phyloP scores from a whole-genome alignment of 2,329 filamentous ascomycete species.

The Fusarium vanettenii region DNA sequence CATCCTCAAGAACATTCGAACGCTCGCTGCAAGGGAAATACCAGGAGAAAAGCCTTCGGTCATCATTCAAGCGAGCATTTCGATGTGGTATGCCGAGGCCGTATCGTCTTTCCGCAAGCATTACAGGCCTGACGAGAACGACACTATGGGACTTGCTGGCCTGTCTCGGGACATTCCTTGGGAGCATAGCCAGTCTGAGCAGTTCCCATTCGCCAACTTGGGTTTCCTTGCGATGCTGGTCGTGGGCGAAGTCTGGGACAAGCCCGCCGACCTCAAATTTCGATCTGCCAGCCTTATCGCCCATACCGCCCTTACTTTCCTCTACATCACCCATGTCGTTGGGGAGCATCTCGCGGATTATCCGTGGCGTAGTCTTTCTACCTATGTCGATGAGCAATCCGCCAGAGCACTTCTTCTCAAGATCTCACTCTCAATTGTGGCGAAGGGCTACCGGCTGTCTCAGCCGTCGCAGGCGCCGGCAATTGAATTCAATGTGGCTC shows the following conservation, averaged over 20 bases:
- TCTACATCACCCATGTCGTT: constrained; percentile 37
- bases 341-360: constrained; percentile 18
- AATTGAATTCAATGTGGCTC: constrained; percentile 36
- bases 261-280: constrained; percentile 30
- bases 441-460: background rate
- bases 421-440: constrained; percentile 3
- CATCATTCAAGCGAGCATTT: constrained; percentile 6
- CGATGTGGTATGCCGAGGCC: constrained; percentile 11
- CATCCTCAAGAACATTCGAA: constrained; percentile 4
- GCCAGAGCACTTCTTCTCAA: constrained; percentile 8
- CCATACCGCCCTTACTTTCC: constrained; percentile 29
- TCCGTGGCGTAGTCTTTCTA: constrained; percentile 3
- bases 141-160: background rate
- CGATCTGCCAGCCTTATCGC: constrained; percentile 27
- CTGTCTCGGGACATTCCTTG: background rate
- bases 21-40: background rate
- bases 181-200: background rate
- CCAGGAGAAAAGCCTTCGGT: background rate
- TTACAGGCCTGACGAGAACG: background rate
- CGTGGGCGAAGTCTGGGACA: constrained; percentile 25
- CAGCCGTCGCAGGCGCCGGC: background rate
- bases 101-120: background rate
- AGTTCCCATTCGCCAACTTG: constrained; percentile 31
- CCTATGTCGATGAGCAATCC: background rate
- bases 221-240: constrained; percentile 43